Evolutionary conservation across 352 stramenopile genomes (phyloP).

Genomic region (Globisporangium spiculum): DNA sequence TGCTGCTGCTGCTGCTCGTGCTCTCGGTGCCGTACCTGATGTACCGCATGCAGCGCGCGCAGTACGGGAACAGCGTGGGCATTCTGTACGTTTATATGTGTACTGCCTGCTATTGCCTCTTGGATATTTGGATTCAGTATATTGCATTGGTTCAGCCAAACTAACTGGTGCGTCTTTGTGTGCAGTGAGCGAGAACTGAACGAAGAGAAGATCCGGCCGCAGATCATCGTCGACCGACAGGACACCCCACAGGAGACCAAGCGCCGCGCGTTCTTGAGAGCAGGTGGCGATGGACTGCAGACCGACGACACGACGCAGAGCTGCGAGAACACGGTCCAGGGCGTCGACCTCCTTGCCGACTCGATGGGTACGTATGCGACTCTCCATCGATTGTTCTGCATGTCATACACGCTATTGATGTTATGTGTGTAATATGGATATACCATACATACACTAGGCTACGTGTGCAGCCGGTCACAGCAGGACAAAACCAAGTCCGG

Average conservation of each 20-base stretch:
- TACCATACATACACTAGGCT: constrained; percentile 24
- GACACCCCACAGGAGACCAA: constrained; percentile 24
- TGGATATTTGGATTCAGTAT: neutral
- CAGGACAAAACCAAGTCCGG: constrained; percentile 34
- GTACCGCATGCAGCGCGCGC: constrained; percentile 37
- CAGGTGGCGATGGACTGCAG: constrained; percentile 46
- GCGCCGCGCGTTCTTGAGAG: constrained; percentile 42
- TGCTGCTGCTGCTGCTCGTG: constrained; percentile 36
- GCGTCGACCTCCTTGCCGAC: constrained; percentile 45
- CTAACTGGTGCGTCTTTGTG: neutral
- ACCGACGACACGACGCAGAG: constrained; percentile 26
- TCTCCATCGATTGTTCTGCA: neutral
- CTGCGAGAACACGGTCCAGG: constrained; percentile 63
- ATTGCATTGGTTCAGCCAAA: neutral
- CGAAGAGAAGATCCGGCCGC: constrained; percentile 55
- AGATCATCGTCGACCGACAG: constrained; percentile 55
- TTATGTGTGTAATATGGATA: neutral
- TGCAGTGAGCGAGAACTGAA: constrained; percentile 40
- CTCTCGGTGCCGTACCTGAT: constrained; percentile 45
- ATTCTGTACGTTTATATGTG: constrained; percentile 6
- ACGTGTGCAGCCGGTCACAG: constrained; percentile 49
- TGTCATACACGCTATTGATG: neutral
- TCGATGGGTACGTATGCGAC: constrained; percentile 34
- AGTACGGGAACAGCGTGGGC: constrained; percentile 11
- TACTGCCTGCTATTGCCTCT: neutral